phyloP scores from a whole-genome alignment of 2,329 filamentous ascomycete genomes.

The Taxawa tesnikishii region DNA sequence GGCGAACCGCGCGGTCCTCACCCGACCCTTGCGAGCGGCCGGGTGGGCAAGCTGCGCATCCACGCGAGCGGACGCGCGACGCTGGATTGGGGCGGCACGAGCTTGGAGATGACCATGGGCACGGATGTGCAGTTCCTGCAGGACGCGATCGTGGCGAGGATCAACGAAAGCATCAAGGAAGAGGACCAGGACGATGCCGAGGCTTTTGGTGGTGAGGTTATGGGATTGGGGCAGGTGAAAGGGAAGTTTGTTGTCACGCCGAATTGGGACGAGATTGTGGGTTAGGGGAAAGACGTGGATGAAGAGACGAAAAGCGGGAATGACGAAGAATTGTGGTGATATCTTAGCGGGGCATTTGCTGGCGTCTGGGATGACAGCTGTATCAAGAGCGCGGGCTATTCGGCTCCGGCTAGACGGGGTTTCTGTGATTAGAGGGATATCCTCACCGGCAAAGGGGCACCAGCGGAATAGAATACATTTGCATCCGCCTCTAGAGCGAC shows the following conservation, averaged over 20 bases:
- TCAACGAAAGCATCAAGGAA: slow-evolving; percentile 24
- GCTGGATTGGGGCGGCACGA: slow-evolving; percentile 50
- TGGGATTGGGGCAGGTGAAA: slow-evolving; percentile 49
- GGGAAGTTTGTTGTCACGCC: slow-evolving; percentile 53
- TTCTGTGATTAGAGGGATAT: no score
- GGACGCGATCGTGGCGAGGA: slow-evolving; percentile 38
- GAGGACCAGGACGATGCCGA: slow-evolving; percentile 14
- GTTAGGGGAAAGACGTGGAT: slow-evolving; percentile 5
- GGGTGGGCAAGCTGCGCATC: slow-evolving; percentile 49
- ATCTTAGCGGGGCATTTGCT: no score
- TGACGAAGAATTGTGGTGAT: no score
- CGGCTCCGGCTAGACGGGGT: no score
- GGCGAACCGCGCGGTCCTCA: slow-evolving; percentile 22
- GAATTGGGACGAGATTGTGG: slow-evolving; percentile 43
- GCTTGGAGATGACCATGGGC: slow-evolving; percentile 44
- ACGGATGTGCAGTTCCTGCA: slow-evolving; percentile 46
- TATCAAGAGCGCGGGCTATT: no score
- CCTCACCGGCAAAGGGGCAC: no score
- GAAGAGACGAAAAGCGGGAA: no score
- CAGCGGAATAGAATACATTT: no score
- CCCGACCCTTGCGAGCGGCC: slow-evolving; percentile 35
- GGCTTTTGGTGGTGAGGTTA: slow-evolving; percentile 28
- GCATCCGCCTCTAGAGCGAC: no score
- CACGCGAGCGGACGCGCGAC: slow-evolving; percentile 50
- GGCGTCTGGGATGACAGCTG: no score